Evolutionary conservation across 352 stramenopile genomes (phyloP), one percentile per base, ranked within the genome.

Genomic region (Pythium plurisporium): DNA sequence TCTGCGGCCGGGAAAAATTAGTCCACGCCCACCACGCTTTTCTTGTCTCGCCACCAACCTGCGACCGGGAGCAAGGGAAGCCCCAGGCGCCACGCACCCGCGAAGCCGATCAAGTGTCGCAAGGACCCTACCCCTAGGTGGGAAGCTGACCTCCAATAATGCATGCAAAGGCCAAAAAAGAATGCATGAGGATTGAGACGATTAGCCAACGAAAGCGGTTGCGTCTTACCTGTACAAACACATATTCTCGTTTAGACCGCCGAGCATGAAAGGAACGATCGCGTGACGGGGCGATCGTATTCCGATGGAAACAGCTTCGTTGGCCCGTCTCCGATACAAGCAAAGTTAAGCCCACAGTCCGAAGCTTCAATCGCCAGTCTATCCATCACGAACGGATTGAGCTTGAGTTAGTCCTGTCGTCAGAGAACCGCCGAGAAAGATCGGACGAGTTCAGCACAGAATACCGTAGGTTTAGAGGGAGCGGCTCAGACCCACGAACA

Each of bases 31-130:
- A 2, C 9, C 33, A 33, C 41, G 36, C 12, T 15, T 12, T 42
- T 49, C 27, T 50, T 50, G 52, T 59, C 52, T 59, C 52, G 52
- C 52, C 52, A 59, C 52, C 52, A 59, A 50, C 38, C 10, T 31
- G 52, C 40, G 52, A 59, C 52, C 14, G 40, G 29, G 40, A 15
- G 19, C n/a, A n/a, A n/a, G n/a, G n/a, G n/a, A n/a, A n/a, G n/a
- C n/a, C n/a, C n/a, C n/a, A n/a, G n/a, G n/a, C 40, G 57, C 57
- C 57, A 64, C 57, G 57, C 57, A 64, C 57, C 48, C 46, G n/a
- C 45, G 11, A 25, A n/a, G 25, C 46, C 22, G 26, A 49, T 62
- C 44, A 56, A 51, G 55, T 63, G 56, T 64, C 56, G 46, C 48
- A 58, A 59, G 48, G 55, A 50, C 38, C 57, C 57, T 59, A 59